Conservation (phyloP, 768 basidiomycete genomes). For the Mycena rosella region DNA sequence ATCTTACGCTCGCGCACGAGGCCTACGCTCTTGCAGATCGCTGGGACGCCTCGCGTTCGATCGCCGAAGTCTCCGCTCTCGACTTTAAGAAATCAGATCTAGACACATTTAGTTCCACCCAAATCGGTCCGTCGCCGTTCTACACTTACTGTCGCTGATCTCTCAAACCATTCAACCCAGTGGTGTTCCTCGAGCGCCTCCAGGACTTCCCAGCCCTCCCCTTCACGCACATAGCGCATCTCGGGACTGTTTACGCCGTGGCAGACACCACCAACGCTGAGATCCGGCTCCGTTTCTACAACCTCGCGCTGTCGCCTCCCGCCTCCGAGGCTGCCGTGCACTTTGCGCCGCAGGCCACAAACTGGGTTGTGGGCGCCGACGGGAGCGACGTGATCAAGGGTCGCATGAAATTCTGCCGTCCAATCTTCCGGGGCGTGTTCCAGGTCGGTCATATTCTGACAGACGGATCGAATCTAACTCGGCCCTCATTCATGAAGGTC, state of each 20-base stretch:
- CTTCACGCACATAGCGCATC: conserved; percentile 64
- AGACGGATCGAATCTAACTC: too few relatives aligned
- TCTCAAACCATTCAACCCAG: conserved; percentile 48
- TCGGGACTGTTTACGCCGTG: conserved; percentile 66
- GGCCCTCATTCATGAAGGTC: too few relatives aligned
- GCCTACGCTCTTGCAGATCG: conserved; percentile 79
- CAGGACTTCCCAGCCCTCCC: conserved; percentile 75
- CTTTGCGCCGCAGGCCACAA: conserved; percentile 66
- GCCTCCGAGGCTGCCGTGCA: conserved; percentile 58
- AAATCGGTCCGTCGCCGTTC: conserved; percentile 67
- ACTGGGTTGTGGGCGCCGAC: conserved; percentile 79
- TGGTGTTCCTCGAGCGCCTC: conserved; percentile 88
- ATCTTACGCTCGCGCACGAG: conserved; percentile 74
- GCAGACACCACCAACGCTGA: conserved; percentile 78
- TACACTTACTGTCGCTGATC: conserved; percentile 5
- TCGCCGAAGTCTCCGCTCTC: conserved; percentile 54
- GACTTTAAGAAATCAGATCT: conserved; percentile 74
- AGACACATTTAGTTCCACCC: conserved; percentile 75
- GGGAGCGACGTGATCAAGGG: conserved; percentile 76
- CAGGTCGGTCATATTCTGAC: too few relatives aligned
- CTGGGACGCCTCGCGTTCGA: conserved; percentile 78
- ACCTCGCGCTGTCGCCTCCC: conserved; percentile 70
- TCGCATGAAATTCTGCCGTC: conserved; percentile 89
- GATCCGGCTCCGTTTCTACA: conserved; percentile 83
- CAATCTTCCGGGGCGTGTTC: conserved; percentile 67